Evolutionary conservation across 2,329 filamentous ascomycete genomes (phyloP), one percentile per base, ranked within the genome.

Genomic region (Beauveria brongniartii): DNA sequence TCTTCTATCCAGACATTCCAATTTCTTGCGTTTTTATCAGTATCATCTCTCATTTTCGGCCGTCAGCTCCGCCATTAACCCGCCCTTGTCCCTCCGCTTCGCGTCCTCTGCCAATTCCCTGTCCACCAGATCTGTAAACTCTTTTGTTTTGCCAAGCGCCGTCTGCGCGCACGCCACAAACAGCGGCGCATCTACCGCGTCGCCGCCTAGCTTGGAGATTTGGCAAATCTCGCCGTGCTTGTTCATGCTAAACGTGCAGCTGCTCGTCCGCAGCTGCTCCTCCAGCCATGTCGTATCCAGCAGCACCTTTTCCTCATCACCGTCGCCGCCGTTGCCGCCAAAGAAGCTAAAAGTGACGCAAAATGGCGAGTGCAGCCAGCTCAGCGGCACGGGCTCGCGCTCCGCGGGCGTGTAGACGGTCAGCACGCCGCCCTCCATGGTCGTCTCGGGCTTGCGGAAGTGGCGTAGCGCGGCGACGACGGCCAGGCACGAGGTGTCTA

Each of bases 281-380:
- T 94, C 90, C 44, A 90, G 73, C 72, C 85, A 78, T 48, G 81
- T 88, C 3, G 89, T 82, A 72, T 94, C 90, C n/a, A 90, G 71
- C 58, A 92, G 69, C 48, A 90, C 82, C 20, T 66, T 70, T 66
- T 40, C 40, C 1, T 52, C 53, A 5, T n/a, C 59, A 0, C 9
- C 44, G 16, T 89, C 87, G 5, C 86, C 87, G 5, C 86, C 90
- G 41, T 87, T 84, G 34, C 89, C 81, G 69, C 84, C 80, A 74
- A 89, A 97, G 70, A 92, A 93, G 68, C 86, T 90, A 74, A 96
- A 96, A 0, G 92, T 96, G 51, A 97, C 82, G 70, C 92, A 96
- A 59, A 97, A 88, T 1, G 94, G 94, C 67, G 91, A 89, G 75
- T 97, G 94, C 65, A 97, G 83, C 79, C 96, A 91, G 68, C 90